Conservation (phyloP, 768 basidiomycete species). For the Suillus occidentalis region DNA sequence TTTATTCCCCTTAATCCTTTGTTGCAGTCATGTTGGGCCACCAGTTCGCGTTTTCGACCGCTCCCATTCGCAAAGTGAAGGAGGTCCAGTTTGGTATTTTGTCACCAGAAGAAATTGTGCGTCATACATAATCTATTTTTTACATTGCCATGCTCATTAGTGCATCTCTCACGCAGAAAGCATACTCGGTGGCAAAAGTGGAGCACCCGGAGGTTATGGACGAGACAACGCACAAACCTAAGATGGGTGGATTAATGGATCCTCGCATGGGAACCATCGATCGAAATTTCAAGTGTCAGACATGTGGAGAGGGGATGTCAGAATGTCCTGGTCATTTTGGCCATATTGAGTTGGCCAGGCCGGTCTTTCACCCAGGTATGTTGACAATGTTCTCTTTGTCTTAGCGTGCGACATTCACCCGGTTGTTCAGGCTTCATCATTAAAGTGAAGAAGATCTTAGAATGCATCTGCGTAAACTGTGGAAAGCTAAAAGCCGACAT, state of each 20-base stretch:
- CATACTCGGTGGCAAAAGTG: slow-evolving; percentile 96
- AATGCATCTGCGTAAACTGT: slow-evolving; percentile 98
- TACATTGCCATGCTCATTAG: slow-evolving; percentile 12
- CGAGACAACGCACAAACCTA: slow-evolving; percentile 86
- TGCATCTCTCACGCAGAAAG: slow-evolving; percentile 67
- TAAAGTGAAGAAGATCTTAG: slow-evolving; percentile 99
- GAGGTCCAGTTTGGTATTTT: slow-evolving; percentile 99
- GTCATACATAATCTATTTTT: slow-evolving; percentile 4
- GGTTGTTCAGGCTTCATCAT: slow-evolving; percentile 79
- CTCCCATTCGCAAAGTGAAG: slow-evolving; percentile 92
- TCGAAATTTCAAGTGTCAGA: slow-evolving; percentile 98
- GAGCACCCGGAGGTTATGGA: slow-evolving; percentile 99
- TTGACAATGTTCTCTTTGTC: slow-evolving; percentile 16
- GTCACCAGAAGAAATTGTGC: slow-evolving; percentile 97
- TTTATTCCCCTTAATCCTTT: slow-evolving; percentile 5
- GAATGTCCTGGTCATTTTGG: slow-evolving; percentile 99
- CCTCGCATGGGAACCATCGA: slow-evolving; percentile 98
- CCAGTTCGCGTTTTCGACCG: slow-evolving; percentile 90
- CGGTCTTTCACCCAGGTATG: slow-evolving; percentile 96
- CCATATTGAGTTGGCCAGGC: slow-evolving; percentile 93
- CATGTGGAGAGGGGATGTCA: slow-evolving; percentile 99
- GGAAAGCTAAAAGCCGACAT: slow-evolving; percentile 96
- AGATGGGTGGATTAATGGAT: slow-evolving; percentile 95
- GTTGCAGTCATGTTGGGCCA: slow-evolving; percentile 71
- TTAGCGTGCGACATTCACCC: slow-evolving; percentile 9